Conservation (phyloP, 1,284 basidiomycete genomes). For the Rugiboletus extremiorientalis region DNA sequence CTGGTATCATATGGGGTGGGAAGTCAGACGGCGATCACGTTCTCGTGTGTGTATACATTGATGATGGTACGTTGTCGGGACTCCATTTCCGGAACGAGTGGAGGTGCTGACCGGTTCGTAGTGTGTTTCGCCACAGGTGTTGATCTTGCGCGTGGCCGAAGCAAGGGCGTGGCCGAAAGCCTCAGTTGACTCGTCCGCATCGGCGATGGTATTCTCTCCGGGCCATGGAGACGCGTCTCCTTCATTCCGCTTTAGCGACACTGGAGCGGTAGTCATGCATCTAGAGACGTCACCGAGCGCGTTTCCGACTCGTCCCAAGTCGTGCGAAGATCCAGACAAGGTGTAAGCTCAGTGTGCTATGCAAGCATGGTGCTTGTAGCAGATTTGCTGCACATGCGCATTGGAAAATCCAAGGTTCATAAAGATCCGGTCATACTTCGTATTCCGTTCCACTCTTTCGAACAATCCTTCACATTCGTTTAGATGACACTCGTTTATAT, state of each 20-base stretch:
- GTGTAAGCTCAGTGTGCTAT: background rate
- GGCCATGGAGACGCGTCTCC: background rate
- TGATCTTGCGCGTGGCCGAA: conserved; percentile 18
- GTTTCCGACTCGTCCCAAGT: too few species aligned
- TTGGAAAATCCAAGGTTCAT: too few species aligned
- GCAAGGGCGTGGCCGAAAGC: conserved; percentile 1
- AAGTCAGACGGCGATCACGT: background rate
- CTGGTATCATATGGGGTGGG: background rate
- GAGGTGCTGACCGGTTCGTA: background rate
- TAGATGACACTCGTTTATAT: too few species aligned
- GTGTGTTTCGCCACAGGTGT: conserved; percentile 20
- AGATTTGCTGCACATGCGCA: too few species aligned
- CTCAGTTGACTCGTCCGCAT: background rate
- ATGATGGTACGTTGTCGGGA: conserved; percentile 5
- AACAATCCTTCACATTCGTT: too few species aligned
- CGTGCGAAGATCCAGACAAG: background rate
- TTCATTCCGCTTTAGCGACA: background rate
- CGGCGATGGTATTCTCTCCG: background rate
- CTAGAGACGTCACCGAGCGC: too few species aligned
- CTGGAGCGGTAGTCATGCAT: background rate
- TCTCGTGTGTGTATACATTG: conserved; percentile 6
- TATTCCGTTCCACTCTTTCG: too few species aligned
- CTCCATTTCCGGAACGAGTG: too few species aligned
- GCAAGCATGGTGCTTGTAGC: too few species aligned
- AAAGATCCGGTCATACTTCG: too few species aligned